Evolutionary conservation across 306 rosid genomes (phyloP).

Genomic region (Cyamopsis tetragonoloba): DNA sequence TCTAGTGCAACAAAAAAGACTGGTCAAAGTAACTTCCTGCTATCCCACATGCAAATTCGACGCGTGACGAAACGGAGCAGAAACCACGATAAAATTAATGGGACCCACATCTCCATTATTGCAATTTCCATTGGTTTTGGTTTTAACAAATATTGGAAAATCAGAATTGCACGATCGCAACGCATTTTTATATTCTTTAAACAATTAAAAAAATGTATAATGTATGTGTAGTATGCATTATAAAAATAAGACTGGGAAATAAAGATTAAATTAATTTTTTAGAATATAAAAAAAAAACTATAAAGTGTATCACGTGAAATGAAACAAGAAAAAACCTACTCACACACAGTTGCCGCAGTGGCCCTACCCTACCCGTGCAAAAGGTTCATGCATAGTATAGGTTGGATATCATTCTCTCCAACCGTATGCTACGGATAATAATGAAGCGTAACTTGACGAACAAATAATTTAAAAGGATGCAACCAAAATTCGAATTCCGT

Average conservation of each 20-base stretch:
- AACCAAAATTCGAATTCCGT: too few relatives aligned
- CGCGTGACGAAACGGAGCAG: constrained; percentile 7
- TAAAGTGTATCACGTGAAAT: constrained; percentile 1
- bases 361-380: constrained; percentile 18
- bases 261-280: not conserved
- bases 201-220: too few relatives aligned
- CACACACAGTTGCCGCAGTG: not conserved
- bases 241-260: not conserved
- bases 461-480: not conserved
- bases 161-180: constrained; percentile 14
- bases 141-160: constrained; percentile 5
- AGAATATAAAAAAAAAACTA: not conserved
- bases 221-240: too few relatives aligned
- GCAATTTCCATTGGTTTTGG: too few relatives aligned
- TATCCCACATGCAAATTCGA: constrained; percentile 31
- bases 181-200: not conserved
- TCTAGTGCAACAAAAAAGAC: not conserved
- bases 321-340: not conserved
- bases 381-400: constrained; percentile 19
- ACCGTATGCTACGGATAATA: not conserved
- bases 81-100: constrained; percentile 5
- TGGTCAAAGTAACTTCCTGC: constrained; percentile 39
- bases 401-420: not conserved
- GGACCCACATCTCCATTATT: constrained; percentile 43
- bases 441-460: not conserved